phyloP scores from a whole-genome alignment of 768 basidiomycete species.

The Suillus subluteus region DNA sequence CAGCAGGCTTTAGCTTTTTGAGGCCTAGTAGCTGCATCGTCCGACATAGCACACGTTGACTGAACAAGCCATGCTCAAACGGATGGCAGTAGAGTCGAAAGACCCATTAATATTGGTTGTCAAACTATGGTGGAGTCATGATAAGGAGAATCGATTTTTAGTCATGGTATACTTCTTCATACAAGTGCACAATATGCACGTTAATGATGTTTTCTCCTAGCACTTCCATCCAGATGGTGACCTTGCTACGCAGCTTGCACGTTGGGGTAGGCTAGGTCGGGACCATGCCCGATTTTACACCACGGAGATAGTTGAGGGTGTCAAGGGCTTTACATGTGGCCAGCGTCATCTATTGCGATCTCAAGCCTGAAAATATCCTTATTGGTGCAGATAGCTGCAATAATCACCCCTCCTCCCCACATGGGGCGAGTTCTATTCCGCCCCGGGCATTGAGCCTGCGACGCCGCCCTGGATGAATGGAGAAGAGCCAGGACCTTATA shows the following conservation, averaged over 20 bases:
- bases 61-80: constrained; percentile 92
- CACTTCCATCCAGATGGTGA: constrained; percentile 98
- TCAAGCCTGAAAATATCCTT: constrained; percentile 96
- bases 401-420: constrained; percentile 57
- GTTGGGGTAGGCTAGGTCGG: constrained; percentile 92
- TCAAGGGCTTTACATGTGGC: constrained; percentile 92
- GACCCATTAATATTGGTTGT: constrained; percentile 98
- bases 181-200: constrained; percentile 9
- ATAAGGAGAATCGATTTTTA: constrained; percentile 95
- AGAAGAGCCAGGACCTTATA: constrained; percentile 55
- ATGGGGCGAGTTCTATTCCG: constrained; percentile 58
- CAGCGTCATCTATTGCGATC: constrained; percentile 96
- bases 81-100: constrained; percentile 85
- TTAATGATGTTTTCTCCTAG: constrained; percentile 39
- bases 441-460: constrained; percentile 42
- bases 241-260: constrained; percentile 94
- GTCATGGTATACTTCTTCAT: constrained; percentile 71
- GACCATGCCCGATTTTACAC: constrained; percentile 97
- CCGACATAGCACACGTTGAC: constrained; percentile 96
- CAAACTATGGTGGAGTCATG: constrained; percentile 95
- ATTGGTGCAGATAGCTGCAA: constrained; percentile 72
- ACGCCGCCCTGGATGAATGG: constrained; percentile 83
- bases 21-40: too few relatives aligned
- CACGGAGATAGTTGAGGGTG: constrained; percentile 95
- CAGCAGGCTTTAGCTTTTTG: too few relatives aligned